These are phyloP conservation scores for Vanrija pseudolonga DNA, from an alignment of 1,284 basidiomycete species.

Conservation along the genomic window DNA sequence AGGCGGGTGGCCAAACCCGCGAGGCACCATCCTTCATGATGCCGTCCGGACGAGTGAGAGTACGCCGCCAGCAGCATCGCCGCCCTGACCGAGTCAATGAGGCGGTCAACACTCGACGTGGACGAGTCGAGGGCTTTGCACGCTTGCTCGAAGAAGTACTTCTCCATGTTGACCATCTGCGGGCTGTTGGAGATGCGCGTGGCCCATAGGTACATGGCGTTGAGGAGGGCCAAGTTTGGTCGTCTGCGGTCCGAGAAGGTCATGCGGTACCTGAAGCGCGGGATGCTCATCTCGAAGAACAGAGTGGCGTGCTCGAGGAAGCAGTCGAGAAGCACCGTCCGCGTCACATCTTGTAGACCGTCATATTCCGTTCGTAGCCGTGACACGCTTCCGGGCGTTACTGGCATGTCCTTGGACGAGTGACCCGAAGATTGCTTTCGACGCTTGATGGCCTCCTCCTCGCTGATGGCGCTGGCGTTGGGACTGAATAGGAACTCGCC, in stretches of 20 bases:
- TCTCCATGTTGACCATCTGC: slow-evolving; percentile 28
- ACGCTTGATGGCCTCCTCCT: slow-evolving; percentile 18
- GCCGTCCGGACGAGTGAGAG: slow-evolving; percentile 36
- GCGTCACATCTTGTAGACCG: slow-evolving; percentile 30
- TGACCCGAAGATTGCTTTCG: neutral
- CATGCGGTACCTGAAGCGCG: slow-evolving; percentile 41
- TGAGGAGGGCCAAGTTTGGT: slow-evolving; percentile 38
- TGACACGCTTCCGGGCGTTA: neutral
- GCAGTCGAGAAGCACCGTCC: slow-evolving; percentile 33
- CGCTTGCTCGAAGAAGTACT: slow-evolving; percentile 36
- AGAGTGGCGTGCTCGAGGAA: slow-evolving; percentile 38
- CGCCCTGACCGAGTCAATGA: slow-evolving; percentile 39
- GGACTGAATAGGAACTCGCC: slow-evolving; percentile 45
- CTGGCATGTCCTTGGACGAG: neutral
- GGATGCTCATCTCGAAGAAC: slow-evolving; percentile 45
- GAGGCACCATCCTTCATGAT: slow-evolving; percentile 43
- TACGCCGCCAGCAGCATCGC: slow-evolving; percentile 40
- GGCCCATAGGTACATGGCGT: slow-evolving; percentile 48
- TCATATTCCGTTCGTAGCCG: slow-evolving; percentile 29
- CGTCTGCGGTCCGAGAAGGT: slow-evolving; percentile 36
- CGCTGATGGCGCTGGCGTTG: slow-evolving; percentile 9
- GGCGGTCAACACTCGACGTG: slow-evolving; percentile 33
- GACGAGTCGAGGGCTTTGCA: slow-evolving; percentile 33
- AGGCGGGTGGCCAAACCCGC: slow-evolving; percentile 33
- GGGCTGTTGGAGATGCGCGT: slow-evolving; percentile 40